Base-by-base conservation (phyloP, 768 basidiomycete genomes). In the Candolleomyces eurysporus region DNA sequence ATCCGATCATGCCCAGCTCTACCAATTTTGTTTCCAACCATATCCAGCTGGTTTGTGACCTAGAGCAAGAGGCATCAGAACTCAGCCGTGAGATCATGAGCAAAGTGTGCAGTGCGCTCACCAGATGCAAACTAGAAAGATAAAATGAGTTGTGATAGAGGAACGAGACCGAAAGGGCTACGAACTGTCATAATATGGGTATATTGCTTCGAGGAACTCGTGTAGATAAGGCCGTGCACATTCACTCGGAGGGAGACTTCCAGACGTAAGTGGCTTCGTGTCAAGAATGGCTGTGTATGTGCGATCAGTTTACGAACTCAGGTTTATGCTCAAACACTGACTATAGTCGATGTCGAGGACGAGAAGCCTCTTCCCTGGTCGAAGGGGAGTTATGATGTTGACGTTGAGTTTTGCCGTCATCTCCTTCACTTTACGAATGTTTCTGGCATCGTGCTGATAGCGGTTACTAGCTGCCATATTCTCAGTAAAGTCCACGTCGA, bases 311-410 rank as follows among this genome's bases (percentile, higher is more conserved):
- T 40, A 43, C 48, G 45, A 39, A 21, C 4, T 31, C 11, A 52
- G 48, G 7, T 42, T 9, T 4, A 13, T 21, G 39, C 50, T 21
- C 10, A 5, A 52, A 22, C 5, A 65, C 83, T 67, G 59, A 91
- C 93, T 94, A 66, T 94, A 94, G 72, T 95, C 94, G 58, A 95
- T 86, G 70, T 95, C 94, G 9, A 96, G 80, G 0, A 96, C 93
- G 21, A 95, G 81, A 1, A 96, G 75, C 61, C 85, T 87, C 72
- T 94, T 95, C 21, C 89, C 91, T 57, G 80, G 78, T 32, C 93
- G 80, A 21, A 93, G 79, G 4, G 89, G 88, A 71, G 87, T 82
- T 62, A 96, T 94, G 61, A 94, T 72, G 68, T 91, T 84, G 61
- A 88, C 71, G 45, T 85, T 75, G 4, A 91, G 76, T 59, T 85